Evolutionary conservation across 495 filamentous ascomycete species (phyloP), one percentile per base, ranked within the genome.

Genomic region (Cercophora newfieldiana): DNA sequence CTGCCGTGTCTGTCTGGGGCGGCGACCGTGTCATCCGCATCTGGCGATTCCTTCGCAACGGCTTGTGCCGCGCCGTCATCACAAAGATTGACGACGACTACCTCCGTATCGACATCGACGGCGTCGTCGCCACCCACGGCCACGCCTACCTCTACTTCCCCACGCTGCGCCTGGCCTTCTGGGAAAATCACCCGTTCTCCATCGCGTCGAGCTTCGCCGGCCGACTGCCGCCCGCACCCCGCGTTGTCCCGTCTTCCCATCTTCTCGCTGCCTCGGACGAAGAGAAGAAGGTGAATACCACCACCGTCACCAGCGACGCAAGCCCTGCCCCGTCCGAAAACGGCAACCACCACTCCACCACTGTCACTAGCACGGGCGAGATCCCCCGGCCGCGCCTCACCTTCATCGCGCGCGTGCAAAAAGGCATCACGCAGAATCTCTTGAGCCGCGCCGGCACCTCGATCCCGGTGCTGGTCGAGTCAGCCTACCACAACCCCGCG

Each of bases 111-210:
- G 74, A 81, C 50, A 68, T 82, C 10, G 63, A 64, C n/a, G 72
- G 69, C 59, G 59, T 19, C 64, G 59, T 19, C 64, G 73, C n/a
- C 21, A 71, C 56, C 18, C 70, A 78, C 19, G 80, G 69, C 5
- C 79, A 82, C 53, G 68, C 77, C 3, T 82, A 82, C 60, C 66
- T 79, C 2, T 82, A 82, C 59, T 82, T 83, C 68, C 80, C 79
- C 0, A 81, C 74, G 1, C 60, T 82, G 6, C 68, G 58, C 14
- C 74, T 67, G 68, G 68, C 74, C 1, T 55, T 74, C 12, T 83
- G 81, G 81, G 78, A 82, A 63, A 83, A 80, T 61, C 81, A 83
- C 61, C 80, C 79, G 0, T 83, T 82, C 63, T 83, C 80, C 50
- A 29, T 64, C 21, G 49, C 31, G 5, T 47, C 61, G 16, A 63